phyloP scores from a whole-genome alignment of 345 rosid species.

The Brassica juncea region DNA sequence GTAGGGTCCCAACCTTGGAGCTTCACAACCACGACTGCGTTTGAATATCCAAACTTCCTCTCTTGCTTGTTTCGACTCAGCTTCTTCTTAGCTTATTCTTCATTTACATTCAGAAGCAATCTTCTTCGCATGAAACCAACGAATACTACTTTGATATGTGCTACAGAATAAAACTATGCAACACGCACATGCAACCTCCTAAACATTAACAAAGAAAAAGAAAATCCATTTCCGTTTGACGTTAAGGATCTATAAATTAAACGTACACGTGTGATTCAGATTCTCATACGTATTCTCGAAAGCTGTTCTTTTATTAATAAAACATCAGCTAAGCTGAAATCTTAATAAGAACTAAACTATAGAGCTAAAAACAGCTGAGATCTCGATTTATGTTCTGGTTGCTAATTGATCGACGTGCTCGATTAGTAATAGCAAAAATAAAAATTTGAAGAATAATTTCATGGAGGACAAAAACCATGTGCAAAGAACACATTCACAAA shows the following conservation, averaged over 20 bases:
- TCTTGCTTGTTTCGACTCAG: conserved; percentile 51
- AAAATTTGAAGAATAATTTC: neutral
- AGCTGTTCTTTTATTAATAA: neutral
- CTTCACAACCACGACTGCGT: conserved; percentile 86
- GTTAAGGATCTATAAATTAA: neutral
- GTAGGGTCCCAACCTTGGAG: conserved; percentile 77
- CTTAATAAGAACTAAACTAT: neutral
- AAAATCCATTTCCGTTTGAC: neutral
- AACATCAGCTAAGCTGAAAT: neutral
- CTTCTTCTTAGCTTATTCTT: conserved; percentile 79
- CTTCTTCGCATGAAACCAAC: neutral
- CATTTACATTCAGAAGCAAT: conserved; percentile 48
- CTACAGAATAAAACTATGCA: neutral
- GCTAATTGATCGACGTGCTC: neutral
- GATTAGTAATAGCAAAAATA: neutral
- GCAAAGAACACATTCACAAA: neutral
- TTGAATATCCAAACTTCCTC: conserved; percentile 60
- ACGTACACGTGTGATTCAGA: neutral
- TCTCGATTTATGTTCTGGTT: neutral
- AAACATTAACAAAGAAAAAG: neutral
- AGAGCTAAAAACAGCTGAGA: neutral
- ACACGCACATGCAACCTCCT: neutral
- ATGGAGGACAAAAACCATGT: neutral
- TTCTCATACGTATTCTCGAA: neutral
- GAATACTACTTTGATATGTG: conserved; percentile 2